Conservation (phyloP, 495 filamentous ascomycete species). For the Annulohypoxylon moriforme region DNA sequence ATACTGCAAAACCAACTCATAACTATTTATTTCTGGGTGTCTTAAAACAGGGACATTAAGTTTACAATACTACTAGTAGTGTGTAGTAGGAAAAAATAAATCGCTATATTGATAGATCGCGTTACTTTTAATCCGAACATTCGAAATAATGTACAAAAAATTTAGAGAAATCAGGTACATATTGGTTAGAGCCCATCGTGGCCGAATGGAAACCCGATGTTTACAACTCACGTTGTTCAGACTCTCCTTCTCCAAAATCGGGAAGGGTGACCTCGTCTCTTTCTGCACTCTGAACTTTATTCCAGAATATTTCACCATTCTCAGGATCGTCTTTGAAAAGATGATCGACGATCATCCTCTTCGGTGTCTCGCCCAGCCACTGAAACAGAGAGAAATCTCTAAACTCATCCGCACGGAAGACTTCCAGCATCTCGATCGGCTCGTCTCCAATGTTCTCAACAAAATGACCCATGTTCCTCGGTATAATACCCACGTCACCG, state of each 20-base stretch:
- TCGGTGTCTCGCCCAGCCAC: constrained; percentile 75
- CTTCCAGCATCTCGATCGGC: constrained; percentile 69
- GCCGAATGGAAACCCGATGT: neutral
- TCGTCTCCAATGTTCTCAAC: constrained; percentile 71
- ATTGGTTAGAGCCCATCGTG: neutral
- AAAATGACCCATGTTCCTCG: constrained; percentile 70
- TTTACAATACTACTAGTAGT: neutral
- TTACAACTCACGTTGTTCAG: constrained; percentile 38
- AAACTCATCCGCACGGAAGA: constrained; percentile 68
- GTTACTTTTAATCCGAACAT: neutral
- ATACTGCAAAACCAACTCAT: too few species aligned
- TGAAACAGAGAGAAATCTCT: constrained; percentile 74
- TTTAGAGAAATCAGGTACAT: neutral
- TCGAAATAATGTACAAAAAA: neutral
- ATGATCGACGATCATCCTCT: constrained; percentile 69
- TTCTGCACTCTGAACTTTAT: constrained; percentile 64
- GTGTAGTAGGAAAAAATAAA: neutral
- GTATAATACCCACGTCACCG: constrained; percentile 71
- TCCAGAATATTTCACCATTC: constrained; percentile 65
- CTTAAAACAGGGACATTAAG: too few species aligned
- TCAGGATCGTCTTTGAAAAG: constrained; percentile 66
- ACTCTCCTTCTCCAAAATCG: constrained; percentile 6
- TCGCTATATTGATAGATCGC: neutral
- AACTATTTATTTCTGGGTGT: too few species aligned
- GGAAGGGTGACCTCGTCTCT: constrained; percentile 57